A percentile compares a stretch with the other conserved stretches of the same genome.
Evolutionary conservation across 441 rosid species (phyloP).

Genomic region (Adansonia gregorii): DNA sequence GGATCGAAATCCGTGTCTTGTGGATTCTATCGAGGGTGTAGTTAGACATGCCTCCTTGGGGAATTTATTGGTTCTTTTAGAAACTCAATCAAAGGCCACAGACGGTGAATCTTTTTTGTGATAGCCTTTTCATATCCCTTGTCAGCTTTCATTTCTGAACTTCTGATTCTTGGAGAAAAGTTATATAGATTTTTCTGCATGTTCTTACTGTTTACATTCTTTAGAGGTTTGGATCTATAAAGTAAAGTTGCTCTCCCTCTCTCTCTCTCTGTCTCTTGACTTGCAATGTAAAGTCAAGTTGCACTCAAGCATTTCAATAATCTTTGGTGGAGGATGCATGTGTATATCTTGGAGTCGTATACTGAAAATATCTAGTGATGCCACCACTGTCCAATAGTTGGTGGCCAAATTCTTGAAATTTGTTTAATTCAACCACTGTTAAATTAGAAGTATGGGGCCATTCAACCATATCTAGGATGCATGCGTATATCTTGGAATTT

Average conservation of each 20-base stretch:
- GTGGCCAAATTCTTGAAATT: not conserved
- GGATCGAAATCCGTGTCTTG: too few relatives aligned
- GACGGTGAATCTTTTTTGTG: not conserved
- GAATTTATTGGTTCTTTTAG: not conserved
- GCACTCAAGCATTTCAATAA: not conserved
- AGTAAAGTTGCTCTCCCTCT: not conserved
- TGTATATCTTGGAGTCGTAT: not conserved
- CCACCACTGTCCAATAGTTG: not conserved
- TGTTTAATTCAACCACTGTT: not conserved
- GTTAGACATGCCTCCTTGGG: not conserved
- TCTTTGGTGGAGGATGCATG: slow-evolving; percentile 2
- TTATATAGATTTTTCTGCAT: not conserved
- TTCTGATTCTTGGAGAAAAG: not conserved
- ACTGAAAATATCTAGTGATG: not conserved
- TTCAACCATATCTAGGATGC: not conserved
- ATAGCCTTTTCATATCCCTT: not conserved
- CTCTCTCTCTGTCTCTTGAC: not conserved
- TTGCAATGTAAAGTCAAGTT: not conserved
- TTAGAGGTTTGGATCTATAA: not conserved
- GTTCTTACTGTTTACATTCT: not conserved
- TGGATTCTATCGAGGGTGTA: not conserved
- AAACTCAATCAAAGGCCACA: not conserved
- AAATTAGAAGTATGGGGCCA: not conserved
- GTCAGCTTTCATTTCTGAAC: not conserved
- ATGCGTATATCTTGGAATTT: too few relatives aligned